phyloP scores from a whole-genome alignment of 164 flowering plant genomes.

The Vitis cinerea region DNA sequence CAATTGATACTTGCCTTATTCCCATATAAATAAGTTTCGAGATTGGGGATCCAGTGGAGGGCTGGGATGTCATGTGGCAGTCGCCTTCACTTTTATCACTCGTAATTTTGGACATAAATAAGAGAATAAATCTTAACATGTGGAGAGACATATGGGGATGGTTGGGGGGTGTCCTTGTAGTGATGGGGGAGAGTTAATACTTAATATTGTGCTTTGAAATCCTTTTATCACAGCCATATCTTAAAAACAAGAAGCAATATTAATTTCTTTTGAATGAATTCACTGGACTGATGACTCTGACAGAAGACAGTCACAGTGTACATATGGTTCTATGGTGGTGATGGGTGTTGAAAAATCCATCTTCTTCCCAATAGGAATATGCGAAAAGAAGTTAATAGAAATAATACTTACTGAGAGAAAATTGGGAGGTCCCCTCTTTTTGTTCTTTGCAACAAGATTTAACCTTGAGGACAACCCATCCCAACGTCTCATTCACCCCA shows the following conservation, averaged over 20 bases:
- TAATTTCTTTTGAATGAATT: too few relatives aligned
- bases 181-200: too few relatives aligned
- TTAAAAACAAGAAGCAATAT: too few relatives aligned
- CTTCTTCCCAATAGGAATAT: neutral
- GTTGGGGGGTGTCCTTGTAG: too few relatives aligned
- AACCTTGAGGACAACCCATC: slow-evolving; percentile 14
- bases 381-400: neutral
- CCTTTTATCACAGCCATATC: too few relatives aligned
- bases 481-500: slow-evolving; percentile 33
- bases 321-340: too few relatives aligned
- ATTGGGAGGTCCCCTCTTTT: neutral
- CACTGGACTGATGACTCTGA: too few relatives aligned
- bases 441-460: neutral
- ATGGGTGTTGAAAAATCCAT: too few relatives aligned
- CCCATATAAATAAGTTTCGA: slow-evolving; percentile 3
- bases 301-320: too few relatives aligned
- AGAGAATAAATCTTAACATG: neutral
- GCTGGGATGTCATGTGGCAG: slow-evolving; percentile 19
- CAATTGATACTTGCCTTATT: neutral
- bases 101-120: neutral
- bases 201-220: too few relatives aligned
- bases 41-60: neutral
- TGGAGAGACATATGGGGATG: too few relatives aligned
- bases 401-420: neutral
- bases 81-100: slow-evolving; percentile 23